Base-by-base conservation (phyloP, 2,329 filamentous ascomycete genomes). In the Alternaria incomplexa region DNA sequence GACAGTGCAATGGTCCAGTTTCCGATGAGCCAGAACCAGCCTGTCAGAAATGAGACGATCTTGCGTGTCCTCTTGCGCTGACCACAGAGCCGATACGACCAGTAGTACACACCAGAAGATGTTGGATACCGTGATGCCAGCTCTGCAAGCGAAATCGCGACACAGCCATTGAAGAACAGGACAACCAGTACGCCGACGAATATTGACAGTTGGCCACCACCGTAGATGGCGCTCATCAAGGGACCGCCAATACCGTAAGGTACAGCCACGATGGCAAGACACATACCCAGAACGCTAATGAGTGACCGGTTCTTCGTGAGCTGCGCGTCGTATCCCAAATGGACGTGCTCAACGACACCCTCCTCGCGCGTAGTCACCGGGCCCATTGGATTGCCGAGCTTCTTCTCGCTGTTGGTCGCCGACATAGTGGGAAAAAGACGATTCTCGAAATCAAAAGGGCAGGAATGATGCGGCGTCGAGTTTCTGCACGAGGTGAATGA, bases 281-380 rank as follows among this genome's bases (percentile, higher is more conserved):
- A 28, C 46, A 50, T 50, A 6, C 25, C 25, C n/a, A 50, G n/a
- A 30, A 50, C 46, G 3, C 25, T 28, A 5, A 28, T 50, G 9
- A 28, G n/a, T 3, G 46, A 50, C 2, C 25, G 25, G 2, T 50
- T 28, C 25, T 61, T 54, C 32, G 32, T 54, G 23, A 54, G 51
- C 30, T 54, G 44, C 6, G 46, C 23, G 2, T 36, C 13, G 22
- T 58, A 58, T 17, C 56, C 56, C 25, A 58, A 48, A 2, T 57
- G 55, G 13, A 58, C 55, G n/a, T 58, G 45, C 47, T 51, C 36
- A 20, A 58, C 55, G 13, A 58, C 12, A 23, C 55, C 55, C 17
- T 58, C 44, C 15, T 40, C 55, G 13, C 22, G 25, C 9, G 55
- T 89, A 8, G 87, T 32, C 9, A 58, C 45, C 5, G 23, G 44